phyloP scores from a whole-genome alignment of 1,284 basidiomycete species.

The Schizophyllum amplum region DNA sequence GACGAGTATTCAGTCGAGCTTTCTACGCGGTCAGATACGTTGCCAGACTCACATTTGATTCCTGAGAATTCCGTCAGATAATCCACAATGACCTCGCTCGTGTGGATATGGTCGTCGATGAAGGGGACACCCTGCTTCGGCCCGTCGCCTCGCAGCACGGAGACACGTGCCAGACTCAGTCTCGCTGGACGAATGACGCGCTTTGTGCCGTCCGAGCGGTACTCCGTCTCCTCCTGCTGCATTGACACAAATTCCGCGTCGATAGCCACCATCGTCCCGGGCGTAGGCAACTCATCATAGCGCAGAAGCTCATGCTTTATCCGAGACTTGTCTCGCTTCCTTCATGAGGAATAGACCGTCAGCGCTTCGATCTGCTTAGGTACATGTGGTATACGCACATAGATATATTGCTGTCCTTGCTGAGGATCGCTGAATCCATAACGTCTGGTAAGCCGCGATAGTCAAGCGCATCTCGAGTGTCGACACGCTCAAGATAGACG shows the following conservation, averaged over 20 bases:
- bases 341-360: too few relatives aligned
- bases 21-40: too few relatives aligned
- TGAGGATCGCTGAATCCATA: slow-evolving; percentile 72
- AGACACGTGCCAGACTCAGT: slow-evolving; percentile 90
- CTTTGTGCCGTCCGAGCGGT: slow-evolving; percentile 90
- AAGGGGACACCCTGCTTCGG: slow-evolving; percentile 78
- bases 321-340: slow-evolving; percentile 62
- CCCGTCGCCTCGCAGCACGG: slow-evolving; percentile 85
- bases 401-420: slow-evolving; percentile 82
- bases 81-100: slow-evolving; percentile 91
- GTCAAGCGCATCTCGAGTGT: slow-evolving; percentile 53
- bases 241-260: slow-evolving; percentile 98
- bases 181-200: slow-evolving; percentile 88
- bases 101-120: slow-evolving; percentile 97
- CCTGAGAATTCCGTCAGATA: slow-evolving; percentile 97
- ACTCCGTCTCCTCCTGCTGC: slow-evolving; percentile 96
- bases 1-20: neutral
- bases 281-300: slow-evolving; percentile 74
- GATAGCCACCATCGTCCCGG: slow-evolving; percentile 87
- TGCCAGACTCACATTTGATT: slow-evolving; percentile 82
- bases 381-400: slow-evolving; percentile 41
- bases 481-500: slow-evolving; percentile 78
- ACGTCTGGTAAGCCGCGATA: slow-evolving; percentile 57
- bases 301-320: slow-evolving; percentile 76
- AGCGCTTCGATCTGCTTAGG: too few relatives aligned